Conservation (phyloP, 495 filamentous ascomycete genomes). For the Halenospora varia region DNA sequence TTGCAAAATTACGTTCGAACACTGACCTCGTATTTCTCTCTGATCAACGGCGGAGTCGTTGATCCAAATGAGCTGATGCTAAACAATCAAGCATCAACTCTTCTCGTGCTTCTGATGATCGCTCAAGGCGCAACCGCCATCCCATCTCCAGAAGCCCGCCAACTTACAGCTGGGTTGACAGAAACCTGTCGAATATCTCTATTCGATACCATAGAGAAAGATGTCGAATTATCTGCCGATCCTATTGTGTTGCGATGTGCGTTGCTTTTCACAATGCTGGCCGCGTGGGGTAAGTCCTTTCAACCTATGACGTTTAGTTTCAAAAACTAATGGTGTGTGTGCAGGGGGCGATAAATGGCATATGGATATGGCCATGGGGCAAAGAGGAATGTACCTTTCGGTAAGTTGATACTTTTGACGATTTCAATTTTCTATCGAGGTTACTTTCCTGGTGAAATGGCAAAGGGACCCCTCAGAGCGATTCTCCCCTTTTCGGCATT, state of each 20-base stretch:
- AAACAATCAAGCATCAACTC: constrained; percentile 52
- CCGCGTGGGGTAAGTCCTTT: constrained; percentile 44
- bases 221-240: constrained; percentile 56
- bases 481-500: not conserved
- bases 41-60: constrained; percentile 45
- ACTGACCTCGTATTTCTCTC: constrained; percentile 53
- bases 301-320: not conserved
- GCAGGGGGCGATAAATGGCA: constrained; percentile 61
- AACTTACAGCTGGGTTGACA: constrained; percentile 56
- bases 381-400: constrained; percentile 61
- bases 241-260: constrained; percentile 54
- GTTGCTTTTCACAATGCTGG: constrained; percentile 55
- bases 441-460: not conserved
- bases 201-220: constrained; percentile 61
- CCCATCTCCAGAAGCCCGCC: constrained; percentile 51
- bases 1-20: constrained; percentile 55
- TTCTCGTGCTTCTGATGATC: constrained; percentile 61
- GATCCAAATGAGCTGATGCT: constrained; percentile 57
- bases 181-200: constrained; percentile 64
- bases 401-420: constrained; percentile 33
- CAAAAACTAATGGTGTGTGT: not conserved
- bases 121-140: constrained; percentile 57
- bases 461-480: not conserved
- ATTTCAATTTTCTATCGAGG: not conserved
- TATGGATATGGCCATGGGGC: constrained; percentile 69